Evolutionary conservation across 768 basidiomycete species (phyloP).

Genomic region (Suillus subaureus): DNA sequence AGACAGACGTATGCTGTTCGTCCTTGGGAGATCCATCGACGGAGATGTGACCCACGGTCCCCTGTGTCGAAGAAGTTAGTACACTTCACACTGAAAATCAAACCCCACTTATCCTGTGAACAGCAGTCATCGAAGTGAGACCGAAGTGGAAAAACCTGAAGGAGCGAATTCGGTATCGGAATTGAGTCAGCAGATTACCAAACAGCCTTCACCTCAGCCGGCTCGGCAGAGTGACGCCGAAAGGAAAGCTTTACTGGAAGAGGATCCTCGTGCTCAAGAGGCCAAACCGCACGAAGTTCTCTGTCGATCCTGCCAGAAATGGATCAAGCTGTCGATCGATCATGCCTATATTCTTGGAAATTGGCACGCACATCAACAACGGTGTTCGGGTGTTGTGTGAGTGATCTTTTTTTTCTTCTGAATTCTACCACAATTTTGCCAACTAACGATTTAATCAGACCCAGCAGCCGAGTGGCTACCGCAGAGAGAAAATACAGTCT

Average conservation of each 20-base stretch:
- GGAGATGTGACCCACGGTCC: constrained; percentile 50
- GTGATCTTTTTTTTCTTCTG: background rate
- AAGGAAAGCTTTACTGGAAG: constrained; percentile 52
- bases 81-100: constrained; percentile 1
- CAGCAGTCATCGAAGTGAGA: background rate
- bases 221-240: constrained; percentile 38
- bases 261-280: constrained; percentile 53
- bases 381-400: constrained; percentile 49
- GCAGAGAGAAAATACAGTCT: constrained; percentile 63
- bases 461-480: constrained; percentile 59
- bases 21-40: constrained; percentile 63
- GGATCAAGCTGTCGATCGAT: constrained; percentile 53
- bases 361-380: constrained; percentile 56
- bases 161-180: background rate
- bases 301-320: constrained; percentile 64
- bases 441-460: constrained; percentile 35
- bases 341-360: constrained; percentile 46
- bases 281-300: constrained; percentile 53
- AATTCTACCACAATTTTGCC: background rate
- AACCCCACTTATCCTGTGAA: background rate
- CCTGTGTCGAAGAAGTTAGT: constrained; percentile 29
- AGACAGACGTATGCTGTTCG: constrained; percentile 57
- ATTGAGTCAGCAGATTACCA: constrained; percentile 1
- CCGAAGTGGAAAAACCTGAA: background rate
- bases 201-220: constrained; percentile 15